Percentiles rank a stretch among this genome's conserved stretches.
phyloP scores from a whole-genome alignment of 306 rosid genomes.

The Cotoneaster glaucophyllus region DNA sequence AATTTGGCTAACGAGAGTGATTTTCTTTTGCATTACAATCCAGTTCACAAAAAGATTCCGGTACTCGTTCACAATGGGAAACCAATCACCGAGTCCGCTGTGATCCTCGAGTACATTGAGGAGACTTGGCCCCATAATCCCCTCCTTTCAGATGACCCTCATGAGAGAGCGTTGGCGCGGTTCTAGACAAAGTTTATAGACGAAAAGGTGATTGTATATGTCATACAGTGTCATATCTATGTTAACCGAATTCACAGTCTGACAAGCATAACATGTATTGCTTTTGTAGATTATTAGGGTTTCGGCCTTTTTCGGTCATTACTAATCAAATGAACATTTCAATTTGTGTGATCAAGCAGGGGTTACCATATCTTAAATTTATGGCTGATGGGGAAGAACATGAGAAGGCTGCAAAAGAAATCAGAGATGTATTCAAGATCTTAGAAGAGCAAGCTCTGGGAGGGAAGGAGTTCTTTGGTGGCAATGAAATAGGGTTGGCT shows the following conservation, averaged over 20 bases:
- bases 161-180: not conserved
- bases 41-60: slow-evolving; percentile 13
- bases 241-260: too few relatives aligned
- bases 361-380: not conserved
- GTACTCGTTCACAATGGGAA: slow-evolving; percentile 14
- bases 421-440: not conserved
- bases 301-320: not conserved
- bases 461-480: slow-evolving; percentile 8
- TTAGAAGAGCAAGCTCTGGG: slow-evolving; percentile 18
- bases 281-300: not conserved
- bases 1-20: slow-evolving; percentile 15
- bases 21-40: slow-evolving; percentile 12
- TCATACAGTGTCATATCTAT: not conserved
- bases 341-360: not conserved
- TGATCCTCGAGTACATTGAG: slow-evolving; percentile 14
- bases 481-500: slow-evolving; percentile 7
- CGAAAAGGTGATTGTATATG: slow-evolving; percentile 3
- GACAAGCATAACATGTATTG: not conserved
- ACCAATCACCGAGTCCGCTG: slow-evolving; percentile 1
- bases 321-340: not conserved
- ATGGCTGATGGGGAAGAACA: slow-evolving; percentile 12
- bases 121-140: slow-evolving; percentile 14
- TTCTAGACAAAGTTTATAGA: slow-evolving; percentile 7
- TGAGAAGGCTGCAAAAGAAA: slow-evolving; percentile 8
- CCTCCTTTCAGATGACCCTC: slow-evolving; percentile 8